Conservation (phyloP, 2,329 filamentous ascomycete species). For the Pseudogymnoascus sp. region DNA sequence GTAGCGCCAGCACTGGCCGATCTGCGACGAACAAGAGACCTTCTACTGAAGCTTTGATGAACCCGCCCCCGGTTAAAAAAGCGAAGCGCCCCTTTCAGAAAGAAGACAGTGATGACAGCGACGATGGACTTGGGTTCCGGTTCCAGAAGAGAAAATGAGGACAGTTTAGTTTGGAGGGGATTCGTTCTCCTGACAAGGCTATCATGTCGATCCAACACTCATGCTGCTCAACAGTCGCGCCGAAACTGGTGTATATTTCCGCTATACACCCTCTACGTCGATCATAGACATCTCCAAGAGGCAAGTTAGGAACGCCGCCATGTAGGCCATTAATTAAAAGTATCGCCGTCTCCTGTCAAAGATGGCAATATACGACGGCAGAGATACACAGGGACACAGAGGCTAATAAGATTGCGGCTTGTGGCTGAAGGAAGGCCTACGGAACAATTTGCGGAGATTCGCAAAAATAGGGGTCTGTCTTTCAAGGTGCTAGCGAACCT, state of each 20-base stretch:
- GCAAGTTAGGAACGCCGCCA: neutral
- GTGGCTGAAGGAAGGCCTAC: neutral
- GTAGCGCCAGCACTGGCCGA: neutral
- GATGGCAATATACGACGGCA: neutral
- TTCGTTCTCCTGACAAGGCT: no score
- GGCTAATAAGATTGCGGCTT: neutral
- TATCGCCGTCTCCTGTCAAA: neutral
- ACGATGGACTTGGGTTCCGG: constrained; percentile 25
- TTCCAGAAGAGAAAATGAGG: constrained; percentile 19
- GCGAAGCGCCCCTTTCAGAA: constrained; percentile 13
- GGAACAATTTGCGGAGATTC: neutral
- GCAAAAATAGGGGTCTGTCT: neutral
- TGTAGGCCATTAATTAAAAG: neutral
- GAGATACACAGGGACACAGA: neutral
- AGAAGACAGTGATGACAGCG: constrained; percentile 22
- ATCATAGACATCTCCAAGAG: neutral
- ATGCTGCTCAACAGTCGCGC: neutral
- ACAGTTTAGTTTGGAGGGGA: neutral
- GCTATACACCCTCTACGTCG: neutral
- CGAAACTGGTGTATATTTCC: neutral
- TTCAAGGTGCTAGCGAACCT: neutral
- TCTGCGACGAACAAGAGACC: constrained; percentile 16
- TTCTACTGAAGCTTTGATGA: constrained; percentile 18
- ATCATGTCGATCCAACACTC: neutral
- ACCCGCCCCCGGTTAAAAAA: constrained; percentile 22